These are phyloP conservation scores for Keqinozyma sinolaborantium DNA, from an alignment of 1,139 yeast genomes.

Conservation along the genomic window DNA sequence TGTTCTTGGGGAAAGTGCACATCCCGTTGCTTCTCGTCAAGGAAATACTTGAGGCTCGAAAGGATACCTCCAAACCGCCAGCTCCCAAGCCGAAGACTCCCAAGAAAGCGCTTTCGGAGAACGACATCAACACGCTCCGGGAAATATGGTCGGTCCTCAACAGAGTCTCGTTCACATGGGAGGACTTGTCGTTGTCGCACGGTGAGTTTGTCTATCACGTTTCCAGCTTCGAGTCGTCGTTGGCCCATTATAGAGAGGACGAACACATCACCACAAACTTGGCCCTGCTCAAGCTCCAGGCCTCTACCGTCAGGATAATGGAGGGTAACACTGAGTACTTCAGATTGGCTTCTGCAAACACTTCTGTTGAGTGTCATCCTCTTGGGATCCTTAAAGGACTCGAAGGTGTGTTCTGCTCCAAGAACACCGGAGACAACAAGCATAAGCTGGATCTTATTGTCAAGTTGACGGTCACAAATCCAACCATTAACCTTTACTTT, in stretches of 20 bases:
- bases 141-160: conserved; percentile 12
- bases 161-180: conserved; percentile 22
- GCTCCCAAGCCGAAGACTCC: conserved; percentile 1
- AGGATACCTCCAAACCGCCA: conserved; percentile 3
- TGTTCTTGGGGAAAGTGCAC: conserved; percentile 23
- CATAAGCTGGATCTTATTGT: conserved; percentile 16
- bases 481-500: conserved; percentile 34
- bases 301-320: conserved; percentile 21
- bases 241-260: conserved; percentile 6
- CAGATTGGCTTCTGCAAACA: conserved; percentile 35
- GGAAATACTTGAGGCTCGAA: conserved; percentile 2
- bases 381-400: conserved; percentile 14
- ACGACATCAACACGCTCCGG: conserved; percentile 3
- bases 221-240: conserved; percentile 11
- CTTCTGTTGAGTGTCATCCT: conserved; percentile 19
- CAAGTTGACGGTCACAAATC: conserved; percentile 24
- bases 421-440: conserved; percentile 3
- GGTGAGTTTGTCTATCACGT: conserved; percentile 10
- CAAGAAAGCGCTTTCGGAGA: conserved; percentile 8
- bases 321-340: conserved; percentile 30
- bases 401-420: conserved; percentile 10
- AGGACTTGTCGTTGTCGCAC: conserved; percentile 25
- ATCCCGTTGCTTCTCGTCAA: conserved; percentile 21
- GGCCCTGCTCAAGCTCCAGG: conserved; percentile 10
- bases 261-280: conserved; percentile 2